phyloP scores from a whole-genome alignment of 805 yeast species.

The Kregervanrija pseudodelftensis region DNA sequence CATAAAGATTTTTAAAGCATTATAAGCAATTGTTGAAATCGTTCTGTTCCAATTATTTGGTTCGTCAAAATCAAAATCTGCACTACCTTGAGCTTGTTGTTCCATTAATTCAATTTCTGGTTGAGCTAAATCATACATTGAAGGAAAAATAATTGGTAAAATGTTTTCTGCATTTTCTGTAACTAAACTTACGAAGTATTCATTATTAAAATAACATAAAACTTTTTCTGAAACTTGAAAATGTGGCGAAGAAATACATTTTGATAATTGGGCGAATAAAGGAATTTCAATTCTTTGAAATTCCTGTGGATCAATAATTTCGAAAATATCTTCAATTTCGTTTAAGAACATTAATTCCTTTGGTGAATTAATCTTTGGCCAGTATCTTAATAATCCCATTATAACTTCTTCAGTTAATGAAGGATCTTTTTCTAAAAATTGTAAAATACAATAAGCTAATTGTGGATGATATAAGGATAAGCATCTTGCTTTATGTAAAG shows the following conservation, averaged over 20 bases:
- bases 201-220: conserved; percentile 89
- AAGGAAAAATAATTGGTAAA: conserved; percentile 84
- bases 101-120: conserved; percentile 27
- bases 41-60: conserved; percentile 83
- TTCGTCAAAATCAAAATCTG: conserved; percentile 37
- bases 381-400: conserved; percentile 83
- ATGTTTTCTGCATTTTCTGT: conserved; percentile 91
- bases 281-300: conserved; percentile 90
- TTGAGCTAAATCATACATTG: conserved; percentile 75
- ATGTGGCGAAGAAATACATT: conserved; percentile 90
- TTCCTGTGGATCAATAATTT: conserved; percentile 90
- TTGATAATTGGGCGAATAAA: conserved; percentile 85
- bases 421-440: conserved; percentile 93
- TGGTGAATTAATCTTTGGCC: conserved; percentile 95
- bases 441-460: conserved; percentile 93
- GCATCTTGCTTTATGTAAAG: conserved; percentile 87
- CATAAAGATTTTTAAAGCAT: conserved; percentile 85
- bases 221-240: conserved; percentile 97
- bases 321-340: conserved; percentile 94
- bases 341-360: conserved; percentile 94
- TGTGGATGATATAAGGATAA: conserved; percentile 92
- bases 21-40: conserved; percentile 83
- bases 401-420: conserved; percentile 90
- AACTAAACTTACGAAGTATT: conserved; percentile 81
- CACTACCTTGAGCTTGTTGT: conserved; percentile 22